Conservation (phyloP, 1,139 yeast species). For the Zygosaccharomyces sapae region DNA sequence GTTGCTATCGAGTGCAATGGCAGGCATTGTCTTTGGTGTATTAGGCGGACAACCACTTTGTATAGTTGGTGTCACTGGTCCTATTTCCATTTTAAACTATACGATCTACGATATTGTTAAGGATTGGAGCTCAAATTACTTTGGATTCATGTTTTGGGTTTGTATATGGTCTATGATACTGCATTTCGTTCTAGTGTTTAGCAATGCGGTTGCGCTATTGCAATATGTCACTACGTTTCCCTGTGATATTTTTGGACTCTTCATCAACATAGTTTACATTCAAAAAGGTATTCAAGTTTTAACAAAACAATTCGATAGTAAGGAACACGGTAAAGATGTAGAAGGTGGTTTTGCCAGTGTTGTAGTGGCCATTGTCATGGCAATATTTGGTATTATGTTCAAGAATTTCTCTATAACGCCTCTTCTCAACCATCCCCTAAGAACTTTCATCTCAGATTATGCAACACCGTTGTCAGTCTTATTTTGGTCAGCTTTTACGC, state of each 20-base stretch:
- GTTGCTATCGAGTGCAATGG: constrained; percentile 75
- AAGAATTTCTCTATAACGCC: constrained; percentile 57
- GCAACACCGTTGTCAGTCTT: constrained; percentile 79
- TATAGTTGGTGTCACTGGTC: constrained; percentile 98
- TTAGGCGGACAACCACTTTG: constrained; percentile 88
- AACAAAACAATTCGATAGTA: constrained; percentile 57
- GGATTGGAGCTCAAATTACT: constrained; percentile 47
- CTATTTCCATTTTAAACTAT: constrained; percentile 84
- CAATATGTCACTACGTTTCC: constrained; percentile 76
- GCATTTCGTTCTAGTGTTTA: constrained; percentile 68
- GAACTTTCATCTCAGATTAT: constrained; percentile 79
- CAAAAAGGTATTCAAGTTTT: constrained; percentile 87
- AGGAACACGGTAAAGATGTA: constrained; percentile 30
- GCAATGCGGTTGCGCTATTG: constrained; percentile 66
- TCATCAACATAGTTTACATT: constrained; percentile 83
- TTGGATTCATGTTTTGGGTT: constrained; percentile 95
- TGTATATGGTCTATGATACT: constrained; percentile 86
- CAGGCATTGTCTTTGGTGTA: constrained; percentile 82
- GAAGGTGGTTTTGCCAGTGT: constrained; percentile 74
- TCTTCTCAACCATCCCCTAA: constrained; percentile 52
- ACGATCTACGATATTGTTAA: constrained; percentile 79
- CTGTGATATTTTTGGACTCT: constrained; percentile 91
- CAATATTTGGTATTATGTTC: constrained; percentile 67
- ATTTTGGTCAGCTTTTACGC: constrained; percentile 87
- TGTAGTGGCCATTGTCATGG: constrained; percentile 66